Evolutionary conservation across 257 asterid genomes (phyloP), one percentile per base, ranked within the genome.

Genomic region (Scutellaria baicalensis): DNA sequence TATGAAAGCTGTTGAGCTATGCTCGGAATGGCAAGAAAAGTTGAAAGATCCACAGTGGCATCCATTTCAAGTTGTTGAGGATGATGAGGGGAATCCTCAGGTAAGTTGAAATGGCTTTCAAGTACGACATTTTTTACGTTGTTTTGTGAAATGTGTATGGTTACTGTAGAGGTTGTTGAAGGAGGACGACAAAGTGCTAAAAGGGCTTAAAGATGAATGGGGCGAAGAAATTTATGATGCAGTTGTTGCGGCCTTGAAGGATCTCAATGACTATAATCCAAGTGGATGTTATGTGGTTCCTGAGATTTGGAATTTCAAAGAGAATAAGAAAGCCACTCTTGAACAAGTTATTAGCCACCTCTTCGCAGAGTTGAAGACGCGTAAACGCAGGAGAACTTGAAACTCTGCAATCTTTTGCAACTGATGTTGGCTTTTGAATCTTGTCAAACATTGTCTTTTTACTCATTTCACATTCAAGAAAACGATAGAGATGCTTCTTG

Each of bases 1-100:
- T 0, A 33, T 70, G 20, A 79, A 77, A 79, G 83, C 95, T 18
- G 13, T 50, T 3, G 81, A 83, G 63, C 43, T 80, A n/a, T 77
- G 82, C 66, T 80, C 91, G 20, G 39, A 54, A 5, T 90, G 95
- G 97, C 84, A 90, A 75, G 86, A 81, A 27, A 75, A 62, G 36
- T 23, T 88, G 48, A 77, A 74, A 62, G 31, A 79, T 33, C 54
- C 12, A 2, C 2, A 1, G 33, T 27, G 33, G 33, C 33, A 27
- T 27, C 33, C 33, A 27, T 83, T 90, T 56, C 66, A 58, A 39
- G 47, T 81, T 7, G 16, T 84, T 74, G 47, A 9, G 48, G 72
- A 71, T 17, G 80, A 66, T 8, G 76, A 70, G 6, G 82, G 82
- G 0, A 64, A 35, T 61, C 47, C 54, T 52, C 48, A 78, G 89